Evolutionary conservation across 2,329 filamentous ascomycete species (phyloP), one percentile per base, ranked within the genome.

Genomic region (Penicillium sclerotiorum): DNA sequence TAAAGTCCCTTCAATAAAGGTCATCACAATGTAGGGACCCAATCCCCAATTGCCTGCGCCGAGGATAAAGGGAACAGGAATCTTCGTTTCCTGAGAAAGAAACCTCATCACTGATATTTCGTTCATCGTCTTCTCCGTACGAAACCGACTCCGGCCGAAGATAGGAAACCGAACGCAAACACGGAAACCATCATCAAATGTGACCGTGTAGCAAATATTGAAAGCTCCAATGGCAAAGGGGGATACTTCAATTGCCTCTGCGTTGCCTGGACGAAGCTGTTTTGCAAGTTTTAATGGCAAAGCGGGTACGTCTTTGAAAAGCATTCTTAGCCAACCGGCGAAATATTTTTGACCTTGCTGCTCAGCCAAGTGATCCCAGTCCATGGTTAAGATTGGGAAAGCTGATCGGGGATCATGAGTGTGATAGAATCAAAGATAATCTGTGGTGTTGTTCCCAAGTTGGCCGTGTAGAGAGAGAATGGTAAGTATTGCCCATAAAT

Each of bases 121-220:
- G 35, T 50, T 40, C 7, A 30, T 50, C 17, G 48, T 21, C 32
- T 50, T 50, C 30, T 50, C 48, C 11, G 23, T 40, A 42, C 48
- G 48, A 46, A 50, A 50, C 18, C 48, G 42, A 22, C 47, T 50
- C 20, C 36, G 22, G 38, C 28, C 33, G n/a, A 38, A 23, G 18
- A 46, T 43, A 13, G 56, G 49, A 45, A 62, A 62, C 28, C 53
- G 55, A 58, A 62, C 54, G 25, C 58, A 35, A 11, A 45, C 56
- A 45, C 50, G 45, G 27, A 50, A 52, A 36, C 49, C 51, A 40
- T 60, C 59, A 27, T 59, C 56, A 45, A 57, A 59, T 36, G 45
- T 47, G 49, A 60, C 56, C 30, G 41, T 53, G 45, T 47, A 58
- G 48, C 58, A 61, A 28, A 59, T 54, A 50, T 61, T 61, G 41